Conservation (phyloP, 371 early-diverging fungal genomes). For the Mucor indicus region DNA sequence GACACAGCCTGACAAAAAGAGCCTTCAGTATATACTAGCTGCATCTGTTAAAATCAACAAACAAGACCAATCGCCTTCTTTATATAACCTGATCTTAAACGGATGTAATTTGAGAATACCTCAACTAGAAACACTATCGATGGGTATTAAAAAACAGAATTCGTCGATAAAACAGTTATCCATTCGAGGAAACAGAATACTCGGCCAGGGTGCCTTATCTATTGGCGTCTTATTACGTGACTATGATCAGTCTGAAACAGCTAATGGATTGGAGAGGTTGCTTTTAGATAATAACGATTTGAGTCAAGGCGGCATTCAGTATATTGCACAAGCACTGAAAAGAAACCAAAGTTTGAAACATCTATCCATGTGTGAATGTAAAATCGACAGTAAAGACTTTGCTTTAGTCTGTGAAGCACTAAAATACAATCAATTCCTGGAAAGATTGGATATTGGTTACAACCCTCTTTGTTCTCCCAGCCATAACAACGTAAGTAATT, state of each 20-base stretch:
- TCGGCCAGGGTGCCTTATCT: slow-evolving; percentile 51
- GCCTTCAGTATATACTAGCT: slow-evolving; percentile 52
- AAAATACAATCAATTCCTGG: slow-evolving; percentile 50
- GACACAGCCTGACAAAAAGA: slow-evolving; percentile 51
- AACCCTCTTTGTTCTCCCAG: slow-evolving; percentile 40
- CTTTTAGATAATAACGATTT: slow-evolving; percentile 53
- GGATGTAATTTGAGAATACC: slow-evolving; percentile 49
- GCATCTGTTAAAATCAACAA: slow-evolving; percentile 29
- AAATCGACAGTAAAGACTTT: slow-evolving; percentile 53
- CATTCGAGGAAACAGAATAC: slow-evolving; percentile 37
- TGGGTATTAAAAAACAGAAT: slow-evolving; percentile 46
- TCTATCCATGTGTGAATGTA: slow-evolving; percentile 53
- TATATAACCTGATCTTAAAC: slow-evolving; percentile 57
- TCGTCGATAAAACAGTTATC: slow-evolving; percentile 36
- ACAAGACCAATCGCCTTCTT: slow-evolving; percentile 20
- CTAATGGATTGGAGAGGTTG: slow-evolving; percentile 37
- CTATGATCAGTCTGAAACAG: slow-evolving; percentile 37
- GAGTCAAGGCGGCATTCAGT: slow-evolving; percentile 62
- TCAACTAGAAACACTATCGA: slow-evolving; percentile 53
- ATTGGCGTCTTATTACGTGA: slow-evolving; percentile 65
- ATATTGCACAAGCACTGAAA: slow-evolving; percentile 59
- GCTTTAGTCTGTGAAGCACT: slow-evolving; percentile 59
- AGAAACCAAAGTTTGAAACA: slow-evolving; percentile 51
- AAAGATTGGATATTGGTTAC: slow-evolving; percentile 38
- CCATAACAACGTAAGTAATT: too few species aligned